Conservation (phyloP, 1,284 basidiomycete genomes). For the Cryptococcus wingfieldii region DNA sequence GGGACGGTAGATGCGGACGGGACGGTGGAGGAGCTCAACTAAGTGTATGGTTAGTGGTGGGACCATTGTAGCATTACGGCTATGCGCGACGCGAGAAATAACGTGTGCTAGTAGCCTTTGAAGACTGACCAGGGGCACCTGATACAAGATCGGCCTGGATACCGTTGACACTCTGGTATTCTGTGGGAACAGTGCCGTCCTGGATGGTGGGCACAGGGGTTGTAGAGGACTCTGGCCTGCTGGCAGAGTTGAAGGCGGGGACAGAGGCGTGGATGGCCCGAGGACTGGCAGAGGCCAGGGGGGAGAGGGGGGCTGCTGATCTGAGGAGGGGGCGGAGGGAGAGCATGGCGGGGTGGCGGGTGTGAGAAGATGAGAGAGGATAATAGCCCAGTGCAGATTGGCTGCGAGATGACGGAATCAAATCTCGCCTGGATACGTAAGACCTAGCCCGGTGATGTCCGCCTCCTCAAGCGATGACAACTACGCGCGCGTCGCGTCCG, state of each 20-base stretch:
- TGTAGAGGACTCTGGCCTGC: neutral
- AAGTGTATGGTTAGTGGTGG: neutral
- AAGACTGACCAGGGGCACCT: slow-evolving; percentile 45
- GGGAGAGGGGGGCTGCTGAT: neutral
- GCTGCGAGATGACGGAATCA: too few relatives aligned
- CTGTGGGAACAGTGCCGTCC: slow-evolving; percentile 10
- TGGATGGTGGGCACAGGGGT: slow-evolving; percentile 6
- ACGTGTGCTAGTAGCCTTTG: neutral
- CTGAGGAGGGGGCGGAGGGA: slow-evolving; percentile 9
- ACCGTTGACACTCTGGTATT: slow-evolving; percentile 4
- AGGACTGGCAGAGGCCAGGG: neutral
- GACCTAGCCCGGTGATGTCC: too few relatives aligned
- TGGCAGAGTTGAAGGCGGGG: slow-evolving; percentile 3
- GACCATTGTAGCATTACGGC: neutral
- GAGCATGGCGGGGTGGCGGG: slow-evolving; percentile 4
- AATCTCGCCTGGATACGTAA: too few relatives aligned
- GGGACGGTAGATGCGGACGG: slow-evolving; percentile 89
- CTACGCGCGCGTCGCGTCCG: too few relatives aligned
- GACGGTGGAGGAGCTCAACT: slow-evolving; percentile 80
- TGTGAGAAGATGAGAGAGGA: too few relatives aligned
- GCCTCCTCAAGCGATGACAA: too few relatives aligned
- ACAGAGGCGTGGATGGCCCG: slow-evolving; percentile 8
- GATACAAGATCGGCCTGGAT: slow-evolving; percentile 42
- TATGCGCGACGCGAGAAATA: neutral
- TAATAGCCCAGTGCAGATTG: too few relatives aligned